A percentile compares a stretch with the other conserved stretches of the same genome.
These are phyloP conservation scores for Vaccinium macrocarpon DNA, from an alignment of 148 eudicot genomes.

Conservation along the genomic window DNA sequence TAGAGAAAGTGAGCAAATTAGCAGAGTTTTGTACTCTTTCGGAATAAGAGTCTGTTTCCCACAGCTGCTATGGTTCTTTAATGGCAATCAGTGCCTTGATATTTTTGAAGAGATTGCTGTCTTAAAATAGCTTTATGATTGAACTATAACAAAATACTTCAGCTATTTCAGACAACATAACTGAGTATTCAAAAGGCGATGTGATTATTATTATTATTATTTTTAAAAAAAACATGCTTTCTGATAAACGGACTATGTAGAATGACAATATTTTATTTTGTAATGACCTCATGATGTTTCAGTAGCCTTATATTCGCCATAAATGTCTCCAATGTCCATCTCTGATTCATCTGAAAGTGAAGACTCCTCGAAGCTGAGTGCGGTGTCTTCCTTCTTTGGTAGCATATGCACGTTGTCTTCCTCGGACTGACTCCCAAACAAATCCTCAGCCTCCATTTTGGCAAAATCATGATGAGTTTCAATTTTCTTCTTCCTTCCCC, in stretches of 20 bases:
- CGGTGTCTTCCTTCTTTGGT: conserved; percentile 28
- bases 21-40: background rate
- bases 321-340: conserved; percentile 80
- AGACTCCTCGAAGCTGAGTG: conserved; percentile 38
- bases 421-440: conserved; percentile 53
- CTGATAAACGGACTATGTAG: background rate
- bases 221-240: background rate
- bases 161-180: background rate
- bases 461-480: conserved; percentile 49
- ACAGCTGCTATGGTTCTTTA: background rate
- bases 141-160: background rate
- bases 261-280: background rate
- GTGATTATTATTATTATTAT: background rate
- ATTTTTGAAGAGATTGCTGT: background rate
- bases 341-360: conserved; percentile 43
- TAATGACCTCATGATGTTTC: conserved; percentile 30
- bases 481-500: conserved; percentile 61
- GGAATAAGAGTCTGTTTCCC: background rate
- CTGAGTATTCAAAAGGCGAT: background rate
- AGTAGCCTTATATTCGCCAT: conserved; percentile 47
- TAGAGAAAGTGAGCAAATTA: background rate
- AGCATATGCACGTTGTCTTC: conserved; percentile 40
- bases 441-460: conserved; percentile 49
- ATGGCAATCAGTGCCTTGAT: background rate
- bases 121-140: background rate